These are phyloP conservation scores for Botrytis cinerea DNA, from an alignment of 2,329 filamentous ascomycete species.

Conservation along the genomic window DNA sequence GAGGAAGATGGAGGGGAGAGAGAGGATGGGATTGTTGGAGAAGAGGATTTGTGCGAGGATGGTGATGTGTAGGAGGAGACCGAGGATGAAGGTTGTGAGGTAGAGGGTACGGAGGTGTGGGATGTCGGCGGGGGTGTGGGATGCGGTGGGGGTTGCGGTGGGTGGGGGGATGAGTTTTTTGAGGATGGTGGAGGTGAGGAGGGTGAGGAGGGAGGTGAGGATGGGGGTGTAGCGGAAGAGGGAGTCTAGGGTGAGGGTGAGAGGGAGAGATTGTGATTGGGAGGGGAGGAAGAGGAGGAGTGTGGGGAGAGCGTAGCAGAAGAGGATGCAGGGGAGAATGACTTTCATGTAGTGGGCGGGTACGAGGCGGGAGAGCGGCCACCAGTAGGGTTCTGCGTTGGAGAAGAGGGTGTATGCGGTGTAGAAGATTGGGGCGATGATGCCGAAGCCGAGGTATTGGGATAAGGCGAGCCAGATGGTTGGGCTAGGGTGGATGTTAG, in stretches of 20 bases:
- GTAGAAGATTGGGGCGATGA: neutral
- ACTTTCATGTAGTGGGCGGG: slow-evolving; percentile 10
- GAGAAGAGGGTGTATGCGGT: slow-evolving; percentile 15
- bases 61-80: neutral
- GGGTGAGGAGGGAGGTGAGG: slow-evolving; percentile 3
- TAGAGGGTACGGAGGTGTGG: slow-evolving; percentile 6
- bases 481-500: neutral
- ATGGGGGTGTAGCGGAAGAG: neutral
- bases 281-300: neutral
- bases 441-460: slow-evolving; percentile 6
- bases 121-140: slow-evolving; percentile 6
- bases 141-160: neutral
- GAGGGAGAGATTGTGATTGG: neutral
- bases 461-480: slow-evolving; percentile 14
- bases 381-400: slow-evolving; percentile 12
- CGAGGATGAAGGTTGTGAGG: neutral
- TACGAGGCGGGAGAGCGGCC: slow-evolving; percentile 15
- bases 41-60: neutral
- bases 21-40: neutral
- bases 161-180: neutral
- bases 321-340: neutral
- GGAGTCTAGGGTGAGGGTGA: neutral
- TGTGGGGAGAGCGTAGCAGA: neutral
- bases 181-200: neutral
- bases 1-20: neutral